Percentiles rank a stretch among this genome's conserved stretches.
Conservation (phyloP, 108 stramenopile genomes). For the Skeletonema potamos region DNA sequence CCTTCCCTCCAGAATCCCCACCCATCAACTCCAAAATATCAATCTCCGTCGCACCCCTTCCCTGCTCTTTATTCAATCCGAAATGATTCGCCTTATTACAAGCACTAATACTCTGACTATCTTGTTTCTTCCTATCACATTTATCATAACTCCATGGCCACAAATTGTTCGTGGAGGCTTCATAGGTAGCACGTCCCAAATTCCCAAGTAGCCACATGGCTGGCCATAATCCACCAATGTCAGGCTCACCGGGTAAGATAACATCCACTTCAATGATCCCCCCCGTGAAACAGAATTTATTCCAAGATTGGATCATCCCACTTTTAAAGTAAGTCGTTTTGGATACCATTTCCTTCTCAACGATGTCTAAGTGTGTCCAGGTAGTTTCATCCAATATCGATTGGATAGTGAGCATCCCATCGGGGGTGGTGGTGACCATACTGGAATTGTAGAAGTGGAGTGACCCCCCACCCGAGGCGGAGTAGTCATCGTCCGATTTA, state of each 20-base stretch:
- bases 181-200: constrained; percentile 92
- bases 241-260: constrained; percentile 87
- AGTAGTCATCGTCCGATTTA: constrained; percentile 87
- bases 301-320: constrained; percentile 94
- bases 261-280: constrained; percentile 93
- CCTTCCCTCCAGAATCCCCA: constrained; percentile 62
- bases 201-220: constrained; percentile 97
- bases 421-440: constrained; percentile 79
- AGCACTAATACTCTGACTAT: constrained; percentile 86
- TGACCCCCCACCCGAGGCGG: constrained; percentile 81
- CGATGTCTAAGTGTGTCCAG: constrained; percentile 67
- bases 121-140: constrained; percentile 88
- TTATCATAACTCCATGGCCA: constrained; percentile 90
- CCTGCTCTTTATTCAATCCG: constrained; percentile 84
- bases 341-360: constrained; percentile 51
- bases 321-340: constrained; percentile 55
- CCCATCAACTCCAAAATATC: constrained; percentile 96
- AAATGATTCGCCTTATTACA: constrained; percentile 91
- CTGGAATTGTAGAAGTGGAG: constrained; percentile 94
- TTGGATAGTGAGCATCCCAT: constrained; percentile 81
- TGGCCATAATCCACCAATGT: constrained; percentile 89
- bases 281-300: constrained; percentile 98
- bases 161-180: constrained; percentile 79
- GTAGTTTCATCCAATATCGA: constrained; percentile 59
- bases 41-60: constrained; percentile 96